Percentiles rank a stretch among this genome's conserved stretches.
These are phyloP conservation scores for Macrotyloma uniflorum DNA, from an alignment of 306 rosid species.

Conservation along the genomic window DNA sequence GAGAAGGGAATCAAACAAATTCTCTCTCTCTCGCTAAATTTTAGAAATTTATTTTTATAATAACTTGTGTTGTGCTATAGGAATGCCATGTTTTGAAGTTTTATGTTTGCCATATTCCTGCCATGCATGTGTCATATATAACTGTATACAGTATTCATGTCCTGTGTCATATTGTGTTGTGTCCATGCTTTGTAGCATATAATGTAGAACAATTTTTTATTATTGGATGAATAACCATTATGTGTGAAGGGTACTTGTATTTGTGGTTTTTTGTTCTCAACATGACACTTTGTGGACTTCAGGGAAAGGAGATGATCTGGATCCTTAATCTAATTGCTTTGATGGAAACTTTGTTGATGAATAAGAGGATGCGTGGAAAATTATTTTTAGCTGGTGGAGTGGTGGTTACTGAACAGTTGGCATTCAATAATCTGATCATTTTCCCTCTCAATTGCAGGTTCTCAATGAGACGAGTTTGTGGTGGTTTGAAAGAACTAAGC, in stretches of 20 bases:
- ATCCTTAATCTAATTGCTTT: slow-evolving; percentile 14
- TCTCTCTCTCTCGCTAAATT: background rate
- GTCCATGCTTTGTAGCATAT: background rate
- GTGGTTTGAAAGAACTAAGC: slow-evolving; percentile 93
- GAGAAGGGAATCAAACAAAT: background rate
- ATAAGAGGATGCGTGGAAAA: background rate
- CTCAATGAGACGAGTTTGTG: slow-evolving; percentile 92
- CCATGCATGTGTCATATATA: background rate
- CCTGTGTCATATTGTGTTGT: background rate
- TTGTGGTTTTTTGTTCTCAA: background rate
- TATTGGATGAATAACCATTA: background rate
- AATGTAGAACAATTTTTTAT: background rate
- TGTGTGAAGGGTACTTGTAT: background rate
- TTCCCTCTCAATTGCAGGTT: slow-evolving; percentile 55
- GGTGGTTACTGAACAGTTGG: background rate
- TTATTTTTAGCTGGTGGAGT: background rate
- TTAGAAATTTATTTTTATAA: background rate
- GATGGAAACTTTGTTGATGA: background rate
- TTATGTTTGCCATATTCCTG: background rate
- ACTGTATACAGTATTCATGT: background rate
- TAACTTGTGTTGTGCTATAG: background rate
- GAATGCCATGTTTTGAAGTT: background rate
- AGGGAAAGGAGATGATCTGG: background rate
- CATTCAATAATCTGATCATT: background rate
- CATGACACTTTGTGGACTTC: background rate